These are phyloP conservation scores for Berkeleyomyces basicola DNA, from an alignment of 2,329 filamentous ascomycete species.

Conservation along the genomic window DNA sequence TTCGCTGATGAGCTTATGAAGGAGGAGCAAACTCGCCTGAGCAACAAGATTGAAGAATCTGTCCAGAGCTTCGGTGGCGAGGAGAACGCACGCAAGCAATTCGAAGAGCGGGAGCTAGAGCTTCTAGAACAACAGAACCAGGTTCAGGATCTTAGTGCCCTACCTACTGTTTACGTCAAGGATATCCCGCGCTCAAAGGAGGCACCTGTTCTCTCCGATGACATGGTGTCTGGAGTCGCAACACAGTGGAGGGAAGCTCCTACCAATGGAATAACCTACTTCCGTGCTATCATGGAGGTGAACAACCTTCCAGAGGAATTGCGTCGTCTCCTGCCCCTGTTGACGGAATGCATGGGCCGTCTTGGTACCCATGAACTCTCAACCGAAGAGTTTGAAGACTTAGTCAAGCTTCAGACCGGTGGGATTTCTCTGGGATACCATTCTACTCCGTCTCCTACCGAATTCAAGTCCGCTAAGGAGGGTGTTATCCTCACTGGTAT, in stretches of 20 bases:
- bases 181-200: constrained; percentile 76
- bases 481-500: constrained; percentile 74
- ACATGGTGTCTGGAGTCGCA: constrained; percentile 45
- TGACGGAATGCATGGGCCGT: constrained; percentile 84
- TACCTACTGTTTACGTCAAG: constrained; percentile 74
- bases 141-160: constrained; percentile 67
- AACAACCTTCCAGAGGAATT: constrained; percentile 70
- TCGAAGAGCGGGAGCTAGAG: constrained; percentile 64
- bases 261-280: constrained; percentile 92
- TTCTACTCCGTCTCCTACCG: constrained; percentile 58
- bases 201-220: constrained; percentile 40
- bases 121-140: constrained; percentile 71
- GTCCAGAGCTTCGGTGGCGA: constrained; percentile 52
- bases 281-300: constrained; percentile 71
- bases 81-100: constrained; percentile 50
- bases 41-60: constrained; percentile 54
- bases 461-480: constrained; percentile 56
- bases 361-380: constrained; percentile 73
- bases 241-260: constrained; percentile 85
- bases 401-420: constrained; percentile 92
- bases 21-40: constrained; percentile 63
- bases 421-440: constrained; percentile 77
- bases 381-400: constrained; percentile 89
- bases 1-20: constrained; percentile 58
- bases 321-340: constrained; percentile 69